phyloP scores from a whole-genome alignment of 768 basidiomycete species.

The Tylopilus cervinicoccineus region DNA sequence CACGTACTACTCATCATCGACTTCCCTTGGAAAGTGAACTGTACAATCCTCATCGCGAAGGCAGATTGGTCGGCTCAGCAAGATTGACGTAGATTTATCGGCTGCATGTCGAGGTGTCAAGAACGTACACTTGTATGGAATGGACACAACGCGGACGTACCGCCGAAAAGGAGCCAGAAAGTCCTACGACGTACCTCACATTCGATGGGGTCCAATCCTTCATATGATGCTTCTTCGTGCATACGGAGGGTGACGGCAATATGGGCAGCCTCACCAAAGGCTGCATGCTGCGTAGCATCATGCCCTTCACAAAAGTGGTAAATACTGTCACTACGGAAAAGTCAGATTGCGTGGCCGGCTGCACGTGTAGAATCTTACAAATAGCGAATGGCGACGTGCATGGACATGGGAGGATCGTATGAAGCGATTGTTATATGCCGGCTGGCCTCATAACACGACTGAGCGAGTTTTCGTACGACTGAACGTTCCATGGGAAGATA shows the following conservation, averaged over 20 bases:
- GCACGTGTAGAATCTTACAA: slow-evolving; percentile 51
- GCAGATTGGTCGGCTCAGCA: slow-evolving; percentile 80
- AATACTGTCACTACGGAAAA: slow-evolving; percentile 58
- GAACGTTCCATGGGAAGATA: slow-evolving; percentile 85
- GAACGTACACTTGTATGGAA: neutral
- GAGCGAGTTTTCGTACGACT: slow-evolving; percentile 78
- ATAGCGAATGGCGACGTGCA: slow-evolving; percentile 84
- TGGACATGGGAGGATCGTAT: slow-evolving; percentile 80
- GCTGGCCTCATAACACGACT: slow-evolving; percentile 79
- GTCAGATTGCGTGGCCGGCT: slow-evolving; percentile 5
- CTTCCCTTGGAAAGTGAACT: slow-evolving; percentile 80
- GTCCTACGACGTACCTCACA: slow-evolving; percentile 80
- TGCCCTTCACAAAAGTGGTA: slow-evolving; percentile 90
- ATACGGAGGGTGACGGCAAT: slow-evolving; percentile 79
- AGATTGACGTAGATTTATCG: slow-evolving; percentile 86
- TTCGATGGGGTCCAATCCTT: slow-evolving; percentile 81
- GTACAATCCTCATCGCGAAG: slow-evolving; percentile 90
- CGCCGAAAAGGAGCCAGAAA: slow-evolving; percentile 90
- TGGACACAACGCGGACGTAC: slow-evolving; percentile 37
- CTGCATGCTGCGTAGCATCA: slow-evolving; percentile 82
- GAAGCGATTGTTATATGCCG: slow-evolving; percentile 75
- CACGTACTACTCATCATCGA: slow-evolving; percentile 86
- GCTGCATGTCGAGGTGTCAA: slow-evolving; percentile 41
- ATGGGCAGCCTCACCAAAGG: slow-evolving; percentile 83
- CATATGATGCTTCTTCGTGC: slow-evolving; percentile 84